Base-by-base conservation (phyloP, 805 yeast species). In the Wickerhamia fluorescens region DNA sequence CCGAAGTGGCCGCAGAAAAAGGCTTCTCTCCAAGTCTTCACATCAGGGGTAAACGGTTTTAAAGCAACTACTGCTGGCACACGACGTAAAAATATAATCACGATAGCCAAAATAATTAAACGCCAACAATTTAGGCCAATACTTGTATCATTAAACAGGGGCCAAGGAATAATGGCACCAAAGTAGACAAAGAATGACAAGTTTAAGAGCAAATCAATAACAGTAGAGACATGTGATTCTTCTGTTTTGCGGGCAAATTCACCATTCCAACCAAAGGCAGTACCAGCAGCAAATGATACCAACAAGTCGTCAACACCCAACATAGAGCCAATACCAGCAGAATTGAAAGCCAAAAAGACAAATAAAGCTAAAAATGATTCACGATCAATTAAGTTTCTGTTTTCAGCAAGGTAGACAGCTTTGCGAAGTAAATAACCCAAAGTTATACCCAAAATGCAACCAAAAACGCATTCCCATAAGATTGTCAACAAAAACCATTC, bases 1-100 rank as follows among this genome's bases (percentile, higher is more conserved):
- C 96, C 96, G 54, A 88, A 87, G 58, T 87, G 95, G 13, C 96
- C 96, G 52, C 94, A 85, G 53, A 88, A 88, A 3, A 87, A 51
- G 0, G 96, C 96, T 53, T 87, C 96, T 52, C 95, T 74, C 95
- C 96, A 87, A 7, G 85, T 72, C 44, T 85, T 78, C 22, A 87
- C 73, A 49, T 87, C 96, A 0, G 96, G 95, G 2, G 85, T 79
- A 14, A 86, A 50, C 0, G 89, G 87, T 45, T 82, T 82, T 28
- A 83, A 57, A 0, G 74, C 68, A 27, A 87, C 45, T 24, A 87
- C 83, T 1, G 85, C 88, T 0, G 96, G 96, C 7, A 87, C 63
- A 41, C 96, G 68, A 42, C 96, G 69, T 38, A 87, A 66, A 30
- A 84, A 70, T 9, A 87, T 66, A 18, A 87, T 69, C 9, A 83